A percentile compares a stretch with the other conserved stretches of the same genome.
These are phyloP conservation scores for Dendrobium huoshanense DNA, from an alignment of 106 monocot genomes.

Conservation along the genomic window DNA sequence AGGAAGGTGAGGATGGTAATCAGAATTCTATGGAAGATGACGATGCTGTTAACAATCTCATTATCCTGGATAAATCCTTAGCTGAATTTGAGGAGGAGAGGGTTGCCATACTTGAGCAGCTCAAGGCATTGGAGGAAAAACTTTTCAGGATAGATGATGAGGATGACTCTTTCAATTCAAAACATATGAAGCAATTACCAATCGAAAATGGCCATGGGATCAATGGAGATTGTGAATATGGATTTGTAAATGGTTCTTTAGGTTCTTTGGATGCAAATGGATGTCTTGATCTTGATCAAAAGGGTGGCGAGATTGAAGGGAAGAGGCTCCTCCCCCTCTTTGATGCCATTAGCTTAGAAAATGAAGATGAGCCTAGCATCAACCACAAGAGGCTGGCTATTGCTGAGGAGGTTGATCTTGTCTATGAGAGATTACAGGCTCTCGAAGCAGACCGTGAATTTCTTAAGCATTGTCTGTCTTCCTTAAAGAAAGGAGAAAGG, in stretches of 20 bases:
- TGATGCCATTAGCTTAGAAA: conserved; percentile 37
- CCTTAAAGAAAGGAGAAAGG: conserved; percentile 75
- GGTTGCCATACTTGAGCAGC: conserved; percentile 62
- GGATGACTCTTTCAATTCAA: conserved; percentile 1
- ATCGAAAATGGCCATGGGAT: conserved; percentile 34
- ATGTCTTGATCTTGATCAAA: neutral
- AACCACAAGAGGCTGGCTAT: conserved; percentile 41
- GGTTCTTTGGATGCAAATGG: too few relatives aligned
- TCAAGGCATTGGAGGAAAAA: conserved; percentile 65
- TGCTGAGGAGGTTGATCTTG: conserved; percentile 56
- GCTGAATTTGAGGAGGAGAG: conserved; percentile 85
- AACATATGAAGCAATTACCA: conserved; percentile 15
- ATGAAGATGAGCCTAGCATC: conserved; percentile 23
- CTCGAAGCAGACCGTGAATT: conserved; percentile 80
- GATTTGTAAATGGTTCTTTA: conserved; percentile 18
- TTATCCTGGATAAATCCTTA: conserved; percentile 52
- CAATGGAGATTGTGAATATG: conserved; percentile 25
- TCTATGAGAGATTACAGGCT: conserved; percentile 82
- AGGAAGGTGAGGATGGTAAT: conserved; percentile 29
- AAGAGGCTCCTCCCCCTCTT: conserved; percentile 67
- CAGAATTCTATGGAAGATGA: conserved; percentile 16
- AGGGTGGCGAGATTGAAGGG: conserved; percentile 14
- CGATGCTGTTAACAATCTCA: conserved; percentile 23
- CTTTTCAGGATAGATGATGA: conserved; percentile 53
- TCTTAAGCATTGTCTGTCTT: conserved; percentile 58